Evolutionary conservation across 139 green algal genomes (phyloP).

Genomic region (Ulvella scutata): DNA sequence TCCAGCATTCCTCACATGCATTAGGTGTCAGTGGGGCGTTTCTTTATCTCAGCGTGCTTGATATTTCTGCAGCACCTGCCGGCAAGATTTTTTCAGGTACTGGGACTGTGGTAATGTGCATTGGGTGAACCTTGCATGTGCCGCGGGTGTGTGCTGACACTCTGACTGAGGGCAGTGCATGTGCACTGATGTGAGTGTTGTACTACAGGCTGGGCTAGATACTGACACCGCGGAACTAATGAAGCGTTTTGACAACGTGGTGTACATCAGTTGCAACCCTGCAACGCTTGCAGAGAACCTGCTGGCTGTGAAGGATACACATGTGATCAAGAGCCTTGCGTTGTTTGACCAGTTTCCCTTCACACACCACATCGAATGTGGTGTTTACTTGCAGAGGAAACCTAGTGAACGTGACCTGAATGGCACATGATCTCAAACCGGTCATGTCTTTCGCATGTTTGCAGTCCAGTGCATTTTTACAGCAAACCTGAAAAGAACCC

Average conservation of each 20-base stretch:
- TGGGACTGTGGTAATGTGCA: no score
- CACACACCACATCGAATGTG: slow-evolving; percentile 75
- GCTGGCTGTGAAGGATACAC: slow-evolving; percentile 15
- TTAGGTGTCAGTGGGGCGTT: not conserved
- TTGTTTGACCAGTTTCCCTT: slow-evolving; percentile 94
- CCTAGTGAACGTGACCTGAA: not conserved
- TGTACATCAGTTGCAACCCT: slow-evolving; percentile 94
- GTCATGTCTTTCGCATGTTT: no score
- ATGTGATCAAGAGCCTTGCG: slow-evolving; percentile 56
- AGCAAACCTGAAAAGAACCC: no score
- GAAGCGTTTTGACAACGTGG: slow-evolving; percentile 51
- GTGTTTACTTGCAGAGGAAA: slow-evolving; percentile 42
- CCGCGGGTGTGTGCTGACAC: no score
- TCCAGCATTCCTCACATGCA: slow-evolving; percentile 10
- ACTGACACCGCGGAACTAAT: slow-evolving; percentile 33
- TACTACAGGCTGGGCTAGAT: slow-evolving; percentile 35
- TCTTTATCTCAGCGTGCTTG: no score
- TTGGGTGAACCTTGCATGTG: no score
- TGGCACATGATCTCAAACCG: not conserved
- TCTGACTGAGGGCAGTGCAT: no score
- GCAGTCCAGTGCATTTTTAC: no score
- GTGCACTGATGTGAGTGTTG: no score
- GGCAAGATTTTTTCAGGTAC: no score
- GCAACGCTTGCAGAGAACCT: slow-evolving; percentile 60
- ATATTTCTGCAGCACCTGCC: no score